Evolutionary conservation across 768 basidiomycete species (phyloP), one percentile per base, ranked within the genome.

Genomic region (Tricholoma sp.): DNA sequence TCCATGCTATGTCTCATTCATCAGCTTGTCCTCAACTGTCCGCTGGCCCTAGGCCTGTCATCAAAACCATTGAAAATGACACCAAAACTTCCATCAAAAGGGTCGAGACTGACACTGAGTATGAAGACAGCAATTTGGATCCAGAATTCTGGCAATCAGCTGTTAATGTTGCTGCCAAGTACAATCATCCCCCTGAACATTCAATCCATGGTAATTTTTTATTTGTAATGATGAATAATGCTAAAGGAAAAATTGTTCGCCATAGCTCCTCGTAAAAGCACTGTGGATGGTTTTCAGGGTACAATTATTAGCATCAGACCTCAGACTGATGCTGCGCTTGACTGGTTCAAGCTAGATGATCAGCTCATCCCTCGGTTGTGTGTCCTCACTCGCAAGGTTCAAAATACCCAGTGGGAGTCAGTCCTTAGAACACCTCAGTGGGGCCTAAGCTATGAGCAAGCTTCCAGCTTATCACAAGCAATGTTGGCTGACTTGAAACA

Each of bases 361-460:
- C 17, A n/a, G 1, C 4, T 57, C 3, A 34, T 57, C 34, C 44
- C 47, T 17, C 24, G 47, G 6, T 51, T 57, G 24, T 42, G 31
- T 13, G 49, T 20, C 1, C 45, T 59, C 11, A 52, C 41, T 13
- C 7, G 18, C 13, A 52, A 18, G 3, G 56, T 53, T 33, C 12
- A 34, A 8, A 53, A 39, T 37, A 57, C 50, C 7, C 11, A 45
- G 31, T 59, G 52, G 59, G 52, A 57, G 24, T 6, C 31, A 0
- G 24, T 18, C 10, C 42, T 57, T 18, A 31, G 44, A 31, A 58
- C 29, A 20, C 33, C 13, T 3, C 11, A 52, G 1, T 53, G 57
- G 53, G 57, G 57, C 24, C 52, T 57, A 7, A 57, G 34, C 37
- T 54, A 47, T 44, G 42, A 57, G 41, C 57, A 57, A 47, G 57